Evolutionary conservation across 2,329 filamentous ascomycete species (phyloP).

Genomic region (Colletotrichum agaves): DNA sequence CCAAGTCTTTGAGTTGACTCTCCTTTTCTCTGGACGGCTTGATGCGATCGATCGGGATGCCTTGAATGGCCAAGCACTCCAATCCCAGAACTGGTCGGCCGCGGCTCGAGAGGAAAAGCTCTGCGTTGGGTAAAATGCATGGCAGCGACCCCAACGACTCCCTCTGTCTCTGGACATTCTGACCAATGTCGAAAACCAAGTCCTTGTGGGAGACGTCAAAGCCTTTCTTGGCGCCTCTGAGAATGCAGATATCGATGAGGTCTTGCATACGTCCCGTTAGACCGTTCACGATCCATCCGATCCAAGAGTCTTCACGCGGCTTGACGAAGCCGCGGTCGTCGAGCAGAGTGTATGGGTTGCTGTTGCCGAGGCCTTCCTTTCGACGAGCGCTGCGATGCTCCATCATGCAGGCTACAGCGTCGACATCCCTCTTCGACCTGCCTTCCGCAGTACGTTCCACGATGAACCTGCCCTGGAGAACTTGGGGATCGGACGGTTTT

Average conservation of each 20-base stretch:
- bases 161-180: slow-evolving; percentile 74
- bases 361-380: slow-evolving; percentile 59
- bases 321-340: slow-evolving; percentile 60
- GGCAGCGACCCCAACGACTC: slow-evolving; percentile 67
- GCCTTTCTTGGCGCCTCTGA: slow-evolving; percentile 58
- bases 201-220: slow-evolving; percentile 63
- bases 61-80: slow-evolving; percentile 74
- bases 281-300: slow-evolving; percentile 55
- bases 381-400: slow-evolving; percentile 68
- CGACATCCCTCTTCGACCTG: slow-evolving; percentile 45
- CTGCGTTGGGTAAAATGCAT: slow-evolving; percentile 75
- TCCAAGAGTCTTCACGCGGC: slow-evolving; percentile 66
- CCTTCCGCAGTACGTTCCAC: slow-evolving; percentile 50
- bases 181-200: slow-evolving; percentile 71
- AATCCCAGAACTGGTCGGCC: slow-evolving; percentile 70
- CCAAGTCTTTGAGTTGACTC: slow-evolving; percentile 73
- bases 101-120: slow-evolving; percentile 69
- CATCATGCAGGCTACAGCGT: slow-evolving; percentile 68
- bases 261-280: slow-evolving; percentile 73
- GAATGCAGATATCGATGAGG: slow-evolving; percentile 70
- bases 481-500: slow-evolving; percentile 62
- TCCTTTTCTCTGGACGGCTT: slow-evolving; percentile 72
- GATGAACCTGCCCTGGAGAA: slow-evolving; percentile 61
- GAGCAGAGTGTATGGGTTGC: slow-evolving; percentile 70
- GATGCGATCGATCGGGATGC: slow-evolving; percentile 71